Conservation (phyloP, 331 rosid genomes). For the Arachis monticola region DNA sequence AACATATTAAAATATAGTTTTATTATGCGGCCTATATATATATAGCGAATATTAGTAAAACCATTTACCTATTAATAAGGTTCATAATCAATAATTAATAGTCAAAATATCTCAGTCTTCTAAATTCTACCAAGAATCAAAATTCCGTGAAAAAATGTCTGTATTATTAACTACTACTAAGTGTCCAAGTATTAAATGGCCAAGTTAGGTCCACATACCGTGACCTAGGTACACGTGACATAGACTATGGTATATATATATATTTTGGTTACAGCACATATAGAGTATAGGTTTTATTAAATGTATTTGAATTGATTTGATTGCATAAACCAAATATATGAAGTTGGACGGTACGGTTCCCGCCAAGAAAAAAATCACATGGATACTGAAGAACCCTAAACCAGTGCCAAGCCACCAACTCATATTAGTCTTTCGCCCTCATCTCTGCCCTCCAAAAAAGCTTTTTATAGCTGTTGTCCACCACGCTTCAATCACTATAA, state of each 20-base stretch:
- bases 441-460: conserved; percentile 21
- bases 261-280: no score
- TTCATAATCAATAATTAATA: background rate
- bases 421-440: background rate
- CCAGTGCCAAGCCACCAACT: conserved; percentile 25
- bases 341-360: conserved; percentile 4
- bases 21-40: no score
- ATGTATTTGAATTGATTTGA: background rate
- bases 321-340: conserved; percentile 25
- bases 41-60: no score
- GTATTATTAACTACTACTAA: background rate
- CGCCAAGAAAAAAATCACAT: conserved; percentile 8
- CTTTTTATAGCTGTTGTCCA: conserved; percentile 49
- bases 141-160: background rate
- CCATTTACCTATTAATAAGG: background rate
- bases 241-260: background rate
- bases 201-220: background rate
- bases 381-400: conserved; percentile 20
- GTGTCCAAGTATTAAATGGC: background rate
- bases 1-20: no score
- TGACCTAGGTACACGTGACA: conserved; percentile 34
- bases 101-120: background rate
- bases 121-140: background rate
- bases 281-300: background rate
- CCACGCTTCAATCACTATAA: conserved; percentile 17